phyloP scores from a whole-genome alignment of 331 rosid genomes.

The Telfairia occidentalis region DNA sequence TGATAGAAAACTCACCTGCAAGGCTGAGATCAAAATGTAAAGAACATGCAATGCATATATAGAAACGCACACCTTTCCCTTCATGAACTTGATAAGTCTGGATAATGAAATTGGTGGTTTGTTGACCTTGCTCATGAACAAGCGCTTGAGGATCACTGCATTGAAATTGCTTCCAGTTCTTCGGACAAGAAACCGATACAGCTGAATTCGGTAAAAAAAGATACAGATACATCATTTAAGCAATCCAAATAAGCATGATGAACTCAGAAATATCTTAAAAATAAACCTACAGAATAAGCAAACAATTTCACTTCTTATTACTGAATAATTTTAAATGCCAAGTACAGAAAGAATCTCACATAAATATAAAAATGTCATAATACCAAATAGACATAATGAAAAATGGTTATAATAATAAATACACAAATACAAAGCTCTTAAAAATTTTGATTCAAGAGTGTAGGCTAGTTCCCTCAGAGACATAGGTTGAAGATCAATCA shows the following conservation, averaged over 20 bases:
- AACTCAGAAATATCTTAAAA: neutral
- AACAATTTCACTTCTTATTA: no score
- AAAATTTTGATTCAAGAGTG: neutral
- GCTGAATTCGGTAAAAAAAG: slow-evolving; percentile 23
- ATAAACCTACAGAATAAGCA: neutral
- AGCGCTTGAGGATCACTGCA: slow-evolving; percentile 61
- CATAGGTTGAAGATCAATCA: neutral
- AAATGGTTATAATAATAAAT: neutral
- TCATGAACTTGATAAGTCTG: slow-evolving; percentile 30
- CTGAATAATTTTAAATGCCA: no score
- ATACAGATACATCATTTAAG: neutral
- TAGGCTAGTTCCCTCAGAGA: slow-evolving; percentile 43
- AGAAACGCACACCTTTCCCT: slow-evolving; percentile 42
- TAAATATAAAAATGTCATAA: no score
- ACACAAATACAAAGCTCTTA: neutral
- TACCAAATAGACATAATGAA: no score
- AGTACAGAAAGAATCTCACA: no score
- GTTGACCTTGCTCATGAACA: slow-evolving; percentile 85
- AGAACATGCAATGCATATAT: neutral
- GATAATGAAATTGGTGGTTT: slow-evolving; percentile 69
- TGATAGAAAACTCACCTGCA: neutral
- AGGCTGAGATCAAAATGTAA: neutral
- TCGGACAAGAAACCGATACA: slow-evolving; percentile 61
- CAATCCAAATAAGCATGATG: neutral
- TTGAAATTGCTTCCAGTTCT: slow-evolving; percentile 70